A percentile compares a stretch with the other conserved stretches of the same genome.
Conservation (phyloP, 495 filamentous ascomycete genomes). For the Melanomma pulvis-pyrius region DNA sequence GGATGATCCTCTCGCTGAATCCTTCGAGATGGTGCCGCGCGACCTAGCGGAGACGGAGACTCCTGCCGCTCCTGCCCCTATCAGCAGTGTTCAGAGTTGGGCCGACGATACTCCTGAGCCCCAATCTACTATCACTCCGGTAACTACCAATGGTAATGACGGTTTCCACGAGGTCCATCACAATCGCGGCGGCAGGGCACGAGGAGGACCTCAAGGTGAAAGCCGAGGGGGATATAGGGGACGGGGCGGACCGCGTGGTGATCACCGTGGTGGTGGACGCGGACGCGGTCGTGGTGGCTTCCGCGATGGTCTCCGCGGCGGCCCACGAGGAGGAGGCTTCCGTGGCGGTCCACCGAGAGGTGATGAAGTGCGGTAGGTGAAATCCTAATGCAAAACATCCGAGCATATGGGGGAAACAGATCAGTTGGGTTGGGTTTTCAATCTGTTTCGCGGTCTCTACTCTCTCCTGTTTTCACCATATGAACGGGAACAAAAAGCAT, state of each 20-base stretch:
- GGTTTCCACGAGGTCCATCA: slow-evolving; percentile 73
- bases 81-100: slow-evolving; percentile 62
- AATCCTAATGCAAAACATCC: not conserved
- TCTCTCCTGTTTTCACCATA: slow-evolving; percentile 25
- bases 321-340: slow-evolving; percentile 50
- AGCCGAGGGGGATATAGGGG: slow-evolving; percentile 36
- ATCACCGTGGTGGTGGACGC: slow-evolving; percentile 41
- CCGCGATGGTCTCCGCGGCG: slow-evolving; percentile 35
- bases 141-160: slow-evolving; percentile 51
- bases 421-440: slow-evolving; percentile 28
- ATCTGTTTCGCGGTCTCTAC: slow-evolving; percentile 21
- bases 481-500: slow-evolving; percentile 19
- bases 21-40: slow-evolving; percentile 78
- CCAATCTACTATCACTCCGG: slow-evolving; percentile 40
- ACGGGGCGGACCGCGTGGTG: slow-evolving; percentile 38
- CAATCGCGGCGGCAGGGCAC: slow-evolving; percentile 44
- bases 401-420: slow-evolving; percentile 26
- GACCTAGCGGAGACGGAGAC: slow-evolving; percentile 76
- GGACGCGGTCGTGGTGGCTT: slow-evolving; percentile 32
- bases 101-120: slow-evolving; percentile 57
- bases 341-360: slow-evolving; percentile 33
- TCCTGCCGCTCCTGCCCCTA: slow-evolving; percentile 60
- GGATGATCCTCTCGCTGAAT: slow-evolving; percentile 62
- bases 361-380: slow-evolving; percentile 20
- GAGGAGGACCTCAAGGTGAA: slow-evolving; percentile 40